Evolutionary conservation across 1,284 basidiomycete species (phyloP).

Genomic region (Sporisorium iseilematis-ciliati): DNA sequence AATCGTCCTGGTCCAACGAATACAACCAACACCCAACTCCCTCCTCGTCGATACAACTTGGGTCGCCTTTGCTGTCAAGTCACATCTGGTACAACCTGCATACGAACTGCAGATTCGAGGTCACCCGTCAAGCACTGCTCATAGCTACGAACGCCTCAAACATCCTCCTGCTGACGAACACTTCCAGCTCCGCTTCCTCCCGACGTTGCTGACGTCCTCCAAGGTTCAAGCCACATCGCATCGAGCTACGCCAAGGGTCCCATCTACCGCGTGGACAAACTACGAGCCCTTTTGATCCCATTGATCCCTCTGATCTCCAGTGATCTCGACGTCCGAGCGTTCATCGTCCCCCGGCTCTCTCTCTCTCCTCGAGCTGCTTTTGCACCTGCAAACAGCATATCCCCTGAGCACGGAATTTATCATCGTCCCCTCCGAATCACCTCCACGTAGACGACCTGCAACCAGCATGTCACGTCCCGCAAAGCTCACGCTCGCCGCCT

Average conservation of each 20-base stretch:
- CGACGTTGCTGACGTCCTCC: not conserved
- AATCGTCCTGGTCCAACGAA: conserved; percentile 3
- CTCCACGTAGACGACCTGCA: conserved; percentile 65
- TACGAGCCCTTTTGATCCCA: conserved; percentile 6
- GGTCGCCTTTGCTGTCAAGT: no score
- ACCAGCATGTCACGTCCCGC: conserved; percentile 81
- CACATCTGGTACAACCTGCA: not conserved
- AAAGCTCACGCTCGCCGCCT: conserved; percentile 80
- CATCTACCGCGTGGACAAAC: not conserved
- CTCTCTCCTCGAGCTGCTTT: not conserved
- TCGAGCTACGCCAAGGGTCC: not conserved
- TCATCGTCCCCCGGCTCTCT: not conserved
- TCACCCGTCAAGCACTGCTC: not conserved
- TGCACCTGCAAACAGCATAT: conserved; percentile 2
- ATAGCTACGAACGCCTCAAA: not conserved
- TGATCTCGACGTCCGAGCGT: not conserved
- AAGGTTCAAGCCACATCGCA: not conserved
- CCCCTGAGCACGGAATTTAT: conserved; percentile 30
- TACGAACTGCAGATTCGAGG: not conserved
- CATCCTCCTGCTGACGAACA: not conserved
- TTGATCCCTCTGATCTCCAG: no score
- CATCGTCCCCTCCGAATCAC: not conserved
- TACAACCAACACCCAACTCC: conserved; percentile 15
- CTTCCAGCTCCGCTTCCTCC: conserved; percentile 5
- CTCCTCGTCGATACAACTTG: not conserved